Percentiles rank a stretch among this genome's conserved stretches.
Evolutionary conservation across 2,329 filamentous ascomycete species (phyloP).

Genomic region (Ophiognomonia clavigignenti-juglandacearum): DNA sequence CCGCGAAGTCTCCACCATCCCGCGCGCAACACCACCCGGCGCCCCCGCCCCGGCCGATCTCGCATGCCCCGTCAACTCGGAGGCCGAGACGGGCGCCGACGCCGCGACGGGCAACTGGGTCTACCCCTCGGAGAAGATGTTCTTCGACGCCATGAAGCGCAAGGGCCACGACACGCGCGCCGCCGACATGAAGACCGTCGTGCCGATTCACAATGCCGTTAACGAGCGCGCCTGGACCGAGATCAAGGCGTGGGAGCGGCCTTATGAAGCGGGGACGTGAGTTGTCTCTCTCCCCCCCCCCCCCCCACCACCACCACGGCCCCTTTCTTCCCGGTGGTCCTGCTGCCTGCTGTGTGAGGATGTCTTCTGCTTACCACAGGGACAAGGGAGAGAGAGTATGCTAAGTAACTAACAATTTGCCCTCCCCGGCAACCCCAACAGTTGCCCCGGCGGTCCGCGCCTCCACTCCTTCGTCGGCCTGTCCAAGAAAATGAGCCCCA

Average conservation of each 20-base stretch:
- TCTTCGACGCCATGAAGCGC: conserved; percentile 93
- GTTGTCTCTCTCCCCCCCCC: conserved; percentile 29
- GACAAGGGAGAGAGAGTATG: not conserved
- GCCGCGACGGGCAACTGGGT: conserved; percentile 81
- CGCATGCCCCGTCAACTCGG: conserved; percentile 56
- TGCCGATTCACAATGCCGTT: conserved; percentile 97
- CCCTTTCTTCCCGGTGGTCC: no score
- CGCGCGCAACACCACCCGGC: conserved; percentile 46
- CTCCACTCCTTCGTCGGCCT: conserved; percentile 80
- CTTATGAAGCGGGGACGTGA: conserved; percentile 46
- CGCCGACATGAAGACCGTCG: conserved; percentile 82
- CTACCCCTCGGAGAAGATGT: conserved; percentile 94
- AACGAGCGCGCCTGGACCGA: conserved; percentile 95
- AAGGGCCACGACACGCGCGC: conserved; percentile 72
- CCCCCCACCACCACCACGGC: no score
- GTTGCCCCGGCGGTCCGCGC: conserved; percentile 69
- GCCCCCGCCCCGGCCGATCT: conserved; percentile 25
- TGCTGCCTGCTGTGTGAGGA: no score
- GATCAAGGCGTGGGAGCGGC: conserved; percentile 83
- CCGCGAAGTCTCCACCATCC: conserved; percentile 76
- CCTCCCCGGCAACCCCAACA: conserved; percentile 14
- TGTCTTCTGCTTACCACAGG: no score
- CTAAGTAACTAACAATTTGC: no score
- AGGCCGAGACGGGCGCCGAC: conserved; percentile 71
- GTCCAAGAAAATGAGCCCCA: conserved; percentile 67